Base-by-base conservation (phyloP, 345 rosid species). In the Gossypium stocksii region DNA sequence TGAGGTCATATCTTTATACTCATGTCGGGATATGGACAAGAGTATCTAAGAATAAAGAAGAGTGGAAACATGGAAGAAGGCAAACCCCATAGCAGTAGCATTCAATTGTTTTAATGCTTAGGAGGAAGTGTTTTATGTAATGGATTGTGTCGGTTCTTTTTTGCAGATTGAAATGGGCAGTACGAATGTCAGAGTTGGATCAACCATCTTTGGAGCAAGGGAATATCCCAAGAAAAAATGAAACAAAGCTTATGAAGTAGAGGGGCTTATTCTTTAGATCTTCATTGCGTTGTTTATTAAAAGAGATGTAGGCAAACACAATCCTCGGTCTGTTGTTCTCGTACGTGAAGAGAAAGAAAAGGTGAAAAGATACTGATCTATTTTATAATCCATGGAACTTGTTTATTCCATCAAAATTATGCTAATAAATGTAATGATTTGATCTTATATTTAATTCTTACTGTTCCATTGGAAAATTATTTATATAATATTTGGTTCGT, bases 111-210 rank as follows among this genome's bases (percentile, higher is more conserved):
- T 54, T 48, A 38, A n/a, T 1, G 1, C 3, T 3, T n/a, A 19
- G 64, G 27, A 17, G 22, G 13, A 19, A 0, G 16, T 12, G 27
- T 54, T 34, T 34, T n/a, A n/a, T 61, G 49, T 73, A 13, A 73
- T n/a, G 38, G 20, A 27, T 45, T 15, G 1, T 22, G 16, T 9
- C 2, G 7, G 7, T 53, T 27, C 22, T 60, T 5, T 49, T 70
- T 80, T 84, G 79, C 89, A 95, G 99, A 88, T 93, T 51, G 98
- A 91, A 86, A 75, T 89, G 86, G 97, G 99, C 70, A 93, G 99
- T 74, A 93, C 97, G 22, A 93, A 95, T 72, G 94, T 93, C 76
- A 91, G 98, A 77, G 80, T 93, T 22, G 98, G 99, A 73, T 95
- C 99, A 4, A 90, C 91, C 0, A 88, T 95, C 72, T 95, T 95